A percentile compares a stretch with the other conserved stretches of the same genome.
phyloP scores from a whole-genome alignment of 2,329 filamentous ascomycete genomes.

The Mycocentrospora acerina region DNA sequence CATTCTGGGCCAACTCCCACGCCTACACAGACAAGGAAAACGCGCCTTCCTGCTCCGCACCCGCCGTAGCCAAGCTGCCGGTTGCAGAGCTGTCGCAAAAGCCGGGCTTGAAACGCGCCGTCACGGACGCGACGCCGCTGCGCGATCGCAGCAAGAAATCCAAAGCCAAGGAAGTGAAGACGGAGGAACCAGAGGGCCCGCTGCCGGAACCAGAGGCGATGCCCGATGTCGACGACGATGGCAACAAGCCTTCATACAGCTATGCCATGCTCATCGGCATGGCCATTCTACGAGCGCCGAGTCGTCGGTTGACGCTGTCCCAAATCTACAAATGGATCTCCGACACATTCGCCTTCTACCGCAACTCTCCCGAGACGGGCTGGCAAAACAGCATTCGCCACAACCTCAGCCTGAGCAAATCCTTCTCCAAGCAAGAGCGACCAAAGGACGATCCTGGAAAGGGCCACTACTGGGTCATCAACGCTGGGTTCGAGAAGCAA shows the following conservation, averaged over 20 bases:
- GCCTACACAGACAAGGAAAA: conserved; percentile 54
- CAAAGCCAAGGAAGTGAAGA: conserved; percentile 58
- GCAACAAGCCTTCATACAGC: conserved; percentile 84
- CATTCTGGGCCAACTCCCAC: conserved; percentile 52
- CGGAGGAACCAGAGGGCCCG: conserved; percentile 45
- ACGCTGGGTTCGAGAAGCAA: conserved; percentile 82
- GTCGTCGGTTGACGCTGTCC: conserved; percentile 80
- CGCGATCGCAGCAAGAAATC: conserved; percentile 72
- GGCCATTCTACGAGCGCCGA: conserved; percentile 86
- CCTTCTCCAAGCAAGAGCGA: conserved; percentile 91
- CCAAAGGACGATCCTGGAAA: conserved; percentile 97
- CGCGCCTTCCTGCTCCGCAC: conserved; percentile 39
- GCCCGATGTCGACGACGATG: conserved; percentile 79
- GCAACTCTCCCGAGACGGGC: conserved; percentile 74
- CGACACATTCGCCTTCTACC: conserved; percentile 87
- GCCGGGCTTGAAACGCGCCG: conserved; percentile 55
- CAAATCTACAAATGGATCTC: conserved; percentile 99
- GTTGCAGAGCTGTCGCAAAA: conserved; percentile 32
- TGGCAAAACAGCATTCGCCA: conserved; percentile 99
- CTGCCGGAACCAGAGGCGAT: conserved; percentile 78
- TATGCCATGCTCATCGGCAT: conserved; percentile 96
- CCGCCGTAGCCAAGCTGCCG: conserved; percentile 33
- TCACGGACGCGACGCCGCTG: conserved; percentile 73
- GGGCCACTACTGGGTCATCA: conserved; percentile 95
- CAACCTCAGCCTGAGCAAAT: conserved; percentile 95